phyloP scores from a whole-genome alignment of 768 basidiomycete species.

The Agaricus subrufescens region DNA sequence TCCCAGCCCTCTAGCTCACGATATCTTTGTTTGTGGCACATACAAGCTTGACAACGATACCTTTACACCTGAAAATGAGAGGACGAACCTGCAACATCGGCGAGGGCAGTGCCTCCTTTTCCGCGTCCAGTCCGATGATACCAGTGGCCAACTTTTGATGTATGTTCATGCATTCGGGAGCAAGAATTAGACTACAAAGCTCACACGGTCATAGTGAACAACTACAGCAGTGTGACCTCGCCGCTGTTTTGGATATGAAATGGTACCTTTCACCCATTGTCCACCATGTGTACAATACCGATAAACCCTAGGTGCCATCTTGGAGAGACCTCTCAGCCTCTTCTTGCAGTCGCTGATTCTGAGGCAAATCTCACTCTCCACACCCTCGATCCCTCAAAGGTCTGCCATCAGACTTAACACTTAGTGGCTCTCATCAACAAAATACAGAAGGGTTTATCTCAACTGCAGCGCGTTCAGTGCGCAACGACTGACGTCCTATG shows the following conservation, averaged over 20 bases:
- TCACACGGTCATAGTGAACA: slow-evolving; percentile 35
- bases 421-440: background rate
- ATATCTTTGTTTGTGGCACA: slow-evolving; percentile 85
- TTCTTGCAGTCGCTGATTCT: slow-evolving; percentile 78
- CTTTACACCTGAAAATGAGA: slow-evolving; percentile 8
- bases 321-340: slow-evolving; percentile 31
- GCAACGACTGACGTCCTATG: slow-evolving; percentile 61
- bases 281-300: background rate
- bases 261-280: slow-evolving; percentile 50
- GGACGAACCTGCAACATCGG: slow-evolving; percentile 27
- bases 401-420: slow-evolving; percentile 10
- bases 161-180: slow-evolving; percentile 20
- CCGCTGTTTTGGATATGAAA: slow-evolving; percentile 92
- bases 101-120: slow-evolving; percentile 75
- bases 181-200: background rate
- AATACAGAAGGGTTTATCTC: slow-evolving; percentile 34
- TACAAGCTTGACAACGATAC: slow-evolving; percentile 65
- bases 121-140: slow-evolving; percentile 28
- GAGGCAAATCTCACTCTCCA: slow-evolving; percentile 74
- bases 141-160: slow-evolving; percentile 24
- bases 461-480: slow-evolving; percentile 41
- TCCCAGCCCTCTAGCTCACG: slow-evolving; percentile 52
- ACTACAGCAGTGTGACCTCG: slow-evolving; percentile 63
- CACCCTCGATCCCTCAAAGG: slow-evolving; percentile 47
- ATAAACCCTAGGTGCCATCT: slow-evolving; percentile 52